A percentile compares a stretch with the other conserved stretches of the same genome.
phyloP scores from a whole-genome alignment of 2,329 filamentous ascomycete genomes.

The Alternaria atra region DNA sequence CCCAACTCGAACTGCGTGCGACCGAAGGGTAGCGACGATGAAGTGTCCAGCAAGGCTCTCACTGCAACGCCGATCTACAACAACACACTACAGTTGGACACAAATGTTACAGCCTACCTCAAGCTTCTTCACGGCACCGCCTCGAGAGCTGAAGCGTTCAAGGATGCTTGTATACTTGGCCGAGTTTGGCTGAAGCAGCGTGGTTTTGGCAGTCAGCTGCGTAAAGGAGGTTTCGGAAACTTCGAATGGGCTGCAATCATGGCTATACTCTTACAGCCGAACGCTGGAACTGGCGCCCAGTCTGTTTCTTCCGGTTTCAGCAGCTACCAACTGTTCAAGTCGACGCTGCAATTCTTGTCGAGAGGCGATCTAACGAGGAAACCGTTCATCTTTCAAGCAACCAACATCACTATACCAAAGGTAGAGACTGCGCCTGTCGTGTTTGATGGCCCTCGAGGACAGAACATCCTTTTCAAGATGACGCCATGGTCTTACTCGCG shows the following conservation, averaged over 20 bases:
- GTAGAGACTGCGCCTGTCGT: slow-evolving; percentile 70
- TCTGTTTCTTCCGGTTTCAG: slow-evolving; percentile 82
- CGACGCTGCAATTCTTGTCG: slow-evolving; percentile 85
- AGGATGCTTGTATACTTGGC: slow-evolving; percentile 85
- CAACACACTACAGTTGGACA: slow-evolving; percentile 80
- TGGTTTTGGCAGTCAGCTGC: slow-evolving; percentile 75
- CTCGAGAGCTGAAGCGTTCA: slow-evolving; percentile 75
- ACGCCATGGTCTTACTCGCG: slow-evolving; percentile 80
- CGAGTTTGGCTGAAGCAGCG: slow-evolving; percentile 89
- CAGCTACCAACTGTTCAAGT: slow-evolving; percentile 94
- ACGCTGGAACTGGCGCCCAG: slow-evolving; percentile 74
- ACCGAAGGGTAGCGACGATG: slow-evolving; percentile 58
- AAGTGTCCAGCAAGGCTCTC: slow-evolving; percentile 46
- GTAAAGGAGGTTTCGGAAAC: slow-evolving; percentile 84
- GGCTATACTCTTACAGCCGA: slow-evolving; percentile 81
- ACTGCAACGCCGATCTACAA: slow-evolving; percentile 86
- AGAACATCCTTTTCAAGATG: slow-evolving; percentile 94
- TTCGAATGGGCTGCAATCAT: slow-evolving; percentile 90
- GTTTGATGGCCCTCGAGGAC: slow-evolving; percentile 75
- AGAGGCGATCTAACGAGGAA: slow-evolving; percentile 75
- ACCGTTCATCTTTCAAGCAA: slow-evolving; percentile 64
- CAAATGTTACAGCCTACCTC: slow-evolving; percentile 76
- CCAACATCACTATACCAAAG: slow-evolving; percentile 43
- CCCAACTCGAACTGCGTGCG: slow-evolving; percentile 76
- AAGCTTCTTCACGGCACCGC: slow-evolving; percentile 76